Conservation (phyloP, 371 early-diverging fungal species). For the Parasitella parasitica region DNA sequence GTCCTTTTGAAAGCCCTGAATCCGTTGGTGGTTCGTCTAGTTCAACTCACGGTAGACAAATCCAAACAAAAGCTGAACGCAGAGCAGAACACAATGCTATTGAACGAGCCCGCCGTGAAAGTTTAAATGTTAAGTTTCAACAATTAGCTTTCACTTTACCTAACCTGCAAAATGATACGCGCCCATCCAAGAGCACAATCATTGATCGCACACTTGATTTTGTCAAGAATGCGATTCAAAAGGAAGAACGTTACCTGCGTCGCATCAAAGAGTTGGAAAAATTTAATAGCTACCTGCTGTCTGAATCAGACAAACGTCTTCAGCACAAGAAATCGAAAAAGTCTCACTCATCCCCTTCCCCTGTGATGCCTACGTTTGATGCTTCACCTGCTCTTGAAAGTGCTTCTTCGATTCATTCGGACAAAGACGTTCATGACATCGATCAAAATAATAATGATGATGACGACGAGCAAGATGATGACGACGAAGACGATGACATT, state of each 20-base stretch:
- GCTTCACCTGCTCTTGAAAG: not conserved
- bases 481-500: not conserved
- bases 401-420: not conserved
- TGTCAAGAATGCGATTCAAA: constrained; percentile 35
- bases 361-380: not conserved
- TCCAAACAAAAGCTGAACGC: constrained; percentile 56
- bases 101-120: constrained; percentile 75
- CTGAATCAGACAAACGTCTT: constrained; percentile 20
- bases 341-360: not conserved
- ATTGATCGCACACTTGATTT: constrained; percentile 68
- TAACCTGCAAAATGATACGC: constrained; percentile 64
- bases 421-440: not conserved
- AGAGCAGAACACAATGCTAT: constrained; percentile 79
- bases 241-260: constrained; percentile 37
- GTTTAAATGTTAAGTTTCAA: constrained; percentile 69
- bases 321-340: not conserved
- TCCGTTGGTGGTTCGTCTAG: not conserved
- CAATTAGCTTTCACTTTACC: constrained; percentile 72
- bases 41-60: constrained; percentile 1
- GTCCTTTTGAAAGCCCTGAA: constrained; percentile 18
- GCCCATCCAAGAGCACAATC: constrained; percentile 74
- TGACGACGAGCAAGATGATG: not conserved
- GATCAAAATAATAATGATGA: not conserved
- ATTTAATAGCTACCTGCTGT: constrained; percentile 29
- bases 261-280: constrained; percentile 35